Evolutionary conservation across 1,284 basidiomycete genomes (phyloP).

Genomic region (Ganoderma boninense): DNA sequence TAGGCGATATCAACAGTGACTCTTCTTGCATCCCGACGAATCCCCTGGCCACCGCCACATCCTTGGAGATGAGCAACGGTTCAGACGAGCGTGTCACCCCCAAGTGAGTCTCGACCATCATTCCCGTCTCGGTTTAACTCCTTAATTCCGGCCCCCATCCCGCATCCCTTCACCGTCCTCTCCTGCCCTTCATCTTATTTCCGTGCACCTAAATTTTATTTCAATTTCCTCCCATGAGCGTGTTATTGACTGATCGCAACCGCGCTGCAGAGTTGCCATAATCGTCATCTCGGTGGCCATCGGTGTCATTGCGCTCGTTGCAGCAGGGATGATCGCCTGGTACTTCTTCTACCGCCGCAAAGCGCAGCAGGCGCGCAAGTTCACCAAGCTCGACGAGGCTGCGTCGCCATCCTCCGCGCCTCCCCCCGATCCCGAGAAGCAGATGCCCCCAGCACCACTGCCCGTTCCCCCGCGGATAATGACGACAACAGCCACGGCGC

Average conservation of each 20-base stretch:
- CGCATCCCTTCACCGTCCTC: background rate
- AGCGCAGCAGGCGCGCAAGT: slow-evolving; percentile 19
- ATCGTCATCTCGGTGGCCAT: slow-evolving; percentile 50
- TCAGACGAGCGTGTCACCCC: slow-evolving; percentile 20
- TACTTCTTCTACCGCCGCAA: slow-evolving; percentile 51
- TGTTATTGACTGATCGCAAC: background rate
- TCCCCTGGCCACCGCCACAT: slow-evolving; percentile 17
- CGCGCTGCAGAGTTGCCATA: slow-evolving; percentile 28
- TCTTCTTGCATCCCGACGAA: slow-evolving; percentile 38
- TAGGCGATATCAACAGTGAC: slow-evolving; percentile 39
- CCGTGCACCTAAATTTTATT: background rate
- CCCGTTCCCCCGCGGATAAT: background rate
- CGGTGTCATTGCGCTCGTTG: slow-evolving; percentile 47
- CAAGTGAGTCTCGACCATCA: slow-evolving; percentile 19
- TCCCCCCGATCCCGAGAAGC: slow-evolving; percentile 29
- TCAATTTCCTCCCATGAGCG: background rate
- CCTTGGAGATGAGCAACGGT: slow-evolving; percentile 13
- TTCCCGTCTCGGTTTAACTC: background rate
- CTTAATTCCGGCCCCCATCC: background rate
- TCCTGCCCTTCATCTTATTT: background rate
- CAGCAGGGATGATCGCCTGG: slow-evolving; percentile 52
- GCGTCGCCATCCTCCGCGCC: slow-evolving; percentile 9
- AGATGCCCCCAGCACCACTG: background rate
- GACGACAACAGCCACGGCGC: background rate
- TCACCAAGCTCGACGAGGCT: slow-evolving; percentile 26